A percentile compares a stretch with the other conserved stretches of the same genome.
These are phyloP conservation scores for Solidago caesia DNA, from an alignment of 129 eudicot species.

Conservation along the genomic window DNA sequence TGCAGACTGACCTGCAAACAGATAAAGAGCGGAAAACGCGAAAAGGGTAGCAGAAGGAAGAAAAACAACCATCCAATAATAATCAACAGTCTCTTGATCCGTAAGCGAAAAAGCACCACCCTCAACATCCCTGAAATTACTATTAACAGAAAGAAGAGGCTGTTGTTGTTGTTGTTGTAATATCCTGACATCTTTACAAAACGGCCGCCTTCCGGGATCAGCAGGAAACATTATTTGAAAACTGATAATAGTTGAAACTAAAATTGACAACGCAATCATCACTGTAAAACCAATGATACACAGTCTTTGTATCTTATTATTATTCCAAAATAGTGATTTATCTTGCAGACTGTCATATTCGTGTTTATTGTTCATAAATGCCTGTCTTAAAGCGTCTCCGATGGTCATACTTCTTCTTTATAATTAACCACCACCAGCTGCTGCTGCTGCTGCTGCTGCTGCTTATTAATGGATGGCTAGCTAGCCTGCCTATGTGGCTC, in stretches of 20 bases:
- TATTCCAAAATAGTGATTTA: slow-evolving; percentile 39
- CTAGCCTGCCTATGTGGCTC: no score
- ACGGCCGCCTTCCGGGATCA: slow-evolving; percentile 57
- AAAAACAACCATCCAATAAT: slow-evolving; percentile 89
- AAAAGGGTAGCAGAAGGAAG: slow-evolving; percentile 62
- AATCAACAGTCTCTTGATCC: slow-evolving; percentile 91
- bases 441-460: background rate
- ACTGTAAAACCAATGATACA: slow-evolving; percentile 12
- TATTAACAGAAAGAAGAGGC: slow-evolving; percentile 44
- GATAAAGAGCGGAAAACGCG: slow-evolving; percentile 43
- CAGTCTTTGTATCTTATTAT: slow-evolving; percentile 53
- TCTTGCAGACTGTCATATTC: slow-evolving; percentile 75
- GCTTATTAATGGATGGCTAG: no score
- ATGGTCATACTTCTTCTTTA: slow-evolving; percentile 21
- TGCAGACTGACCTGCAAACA: slow-evolving; percentile 69
- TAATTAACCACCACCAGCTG: slow-evolving; percentile 3
- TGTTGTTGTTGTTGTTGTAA: slow-evolving; percentile 37
- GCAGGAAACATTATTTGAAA: slow-evolving; percentile 67
- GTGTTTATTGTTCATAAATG: slow-evolving; percentile 74
- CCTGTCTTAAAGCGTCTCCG: slow-evolving; percentile 89
- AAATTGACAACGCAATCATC: slow-evolving; percentile 42
- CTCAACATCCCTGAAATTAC: slow-evolving; percentile 6
- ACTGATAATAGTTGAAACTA: slow-evolving; percentile 63
- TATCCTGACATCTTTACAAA: slow-evolving; percentile 53
- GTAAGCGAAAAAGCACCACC: slow-evolving; percentile 74